Conservation (phyloP, 176 grass and related monocot species). For the Panicum miliaceum region DNA sequence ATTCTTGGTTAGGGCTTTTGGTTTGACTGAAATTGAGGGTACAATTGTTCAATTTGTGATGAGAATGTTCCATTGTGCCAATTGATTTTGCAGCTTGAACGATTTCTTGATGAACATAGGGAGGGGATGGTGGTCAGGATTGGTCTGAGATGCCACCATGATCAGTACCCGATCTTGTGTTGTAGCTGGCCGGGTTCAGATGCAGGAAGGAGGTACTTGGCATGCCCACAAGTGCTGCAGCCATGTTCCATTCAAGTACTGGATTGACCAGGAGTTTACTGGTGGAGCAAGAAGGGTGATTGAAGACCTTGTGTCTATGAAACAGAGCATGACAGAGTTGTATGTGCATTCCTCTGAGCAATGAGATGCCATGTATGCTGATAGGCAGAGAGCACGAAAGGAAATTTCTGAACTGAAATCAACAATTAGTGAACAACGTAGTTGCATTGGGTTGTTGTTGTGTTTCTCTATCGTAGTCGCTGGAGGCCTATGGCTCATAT, state of each 20-base stretch:
- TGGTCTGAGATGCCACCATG: too few species aligned
- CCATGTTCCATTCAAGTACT: neutral
- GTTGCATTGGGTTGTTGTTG: neutral
- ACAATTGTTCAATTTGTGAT: too few species aligned
- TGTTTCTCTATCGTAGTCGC: neutral
- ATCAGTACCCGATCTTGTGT: too few species aligned
- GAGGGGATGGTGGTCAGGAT: too few species aligned
- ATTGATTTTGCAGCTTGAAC: too few species aligned
- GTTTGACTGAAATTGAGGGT: too few species aligned
- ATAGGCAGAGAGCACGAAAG: neutral
- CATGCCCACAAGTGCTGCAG: neutral
- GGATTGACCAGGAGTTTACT: neutral
- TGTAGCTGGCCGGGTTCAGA: too few species aligned
- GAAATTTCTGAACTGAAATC: neutral
- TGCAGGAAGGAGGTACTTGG: too few species aligned
- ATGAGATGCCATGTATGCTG: neutral
- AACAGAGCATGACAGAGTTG: neutral
- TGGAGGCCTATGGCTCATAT: neutral
- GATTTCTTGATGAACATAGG: too few species aligned
- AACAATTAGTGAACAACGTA: neutral
- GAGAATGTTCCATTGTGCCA: too few species aligned
- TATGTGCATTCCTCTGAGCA: neutral
- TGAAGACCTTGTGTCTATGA: neutral
- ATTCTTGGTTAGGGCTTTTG: too few species aligned
- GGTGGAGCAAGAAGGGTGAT: neutral